A percentile compares a stretch with the other conserved stretches of the same genome.
Evolutionary conservation across 1,284 basidiomycete species (phyloP).

Genomic region (Malassezia arunalokei): DNA sequence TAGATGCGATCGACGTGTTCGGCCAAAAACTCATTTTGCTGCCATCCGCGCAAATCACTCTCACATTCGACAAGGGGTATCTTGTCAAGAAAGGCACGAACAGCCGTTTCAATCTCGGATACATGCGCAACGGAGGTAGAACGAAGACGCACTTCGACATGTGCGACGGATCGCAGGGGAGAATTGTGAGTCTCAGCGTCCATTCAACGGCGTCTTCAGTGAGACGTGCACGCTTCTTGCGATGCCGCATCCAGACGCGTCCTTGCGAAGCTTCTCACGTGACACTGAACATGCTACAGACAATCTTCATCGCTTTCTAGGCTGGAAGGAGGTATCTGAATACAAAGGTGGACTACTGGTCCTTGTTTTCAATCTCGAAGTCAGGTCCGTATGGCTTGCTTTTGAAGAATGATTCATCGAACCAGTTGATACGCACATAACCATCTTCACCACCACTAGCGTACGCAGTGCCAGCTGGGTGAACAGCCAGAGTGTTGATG

Average conservation of each 20-base stretch:
- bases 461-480: constrained; percentile 76
- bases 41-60: background rate
- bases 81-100: background rate
- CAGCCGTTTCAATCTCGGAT: background rate
- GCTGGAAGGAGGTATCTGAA: no score
- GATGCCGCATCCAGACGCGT: background rate
- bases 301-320: background rate
- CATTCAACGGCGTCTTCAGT: no score
- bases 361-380: constrained; percentile 38
- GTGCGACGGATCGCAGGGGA: background rate
- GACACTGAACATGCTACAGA: background rate
- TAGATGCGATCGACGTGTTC: constrained; percentile 64
- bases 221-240: no score
- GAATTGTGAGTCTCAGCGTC: no score
- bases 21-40: constrained; percentile 49
- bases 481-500: constrained; percentile 91
- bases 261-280: constrained; percentile 3
- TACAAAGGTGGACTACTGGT: constrained; percentile 22
- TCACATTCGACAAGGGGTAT: background rate
- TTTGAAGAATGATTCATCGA: constrained; percentile 42
- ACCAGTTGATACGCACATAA: constrained; percentile 49
- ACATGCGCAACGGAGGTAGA: background rate
- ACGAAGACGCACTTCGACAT: background rate
- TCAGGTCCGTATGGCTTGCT: constrained; percentile 42
- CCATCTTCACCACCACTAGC: constrained; percentile 95